Evolutionary conservation across 805 yeast genomes (phyloP).

Genomic region (Danielia reshetovae): DNA sequence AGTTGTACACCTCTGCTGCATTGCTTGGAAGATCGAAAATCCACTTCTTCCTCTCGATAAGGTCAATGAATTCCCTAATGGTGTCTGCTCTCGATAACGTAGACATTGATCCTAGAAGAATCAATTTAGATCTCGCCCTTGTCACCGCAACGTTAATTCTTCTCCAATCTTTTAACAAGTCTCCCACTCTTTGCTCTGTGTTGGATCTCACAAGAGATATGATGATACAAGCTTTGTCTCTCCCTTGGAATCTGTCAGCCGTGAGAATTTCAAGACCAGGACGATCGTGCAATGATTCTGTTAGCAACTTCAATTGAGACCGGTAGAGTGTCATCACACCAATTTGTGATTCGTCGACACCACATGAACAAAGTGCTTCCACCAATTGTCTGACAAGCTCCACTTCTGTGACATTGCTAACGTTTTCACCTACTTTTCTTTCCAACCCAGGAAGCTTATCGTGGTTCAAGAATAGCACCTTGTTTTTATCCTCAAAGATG

Average conservation of each 20-base stretch:
- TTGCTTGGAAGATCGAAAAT: constrained; percentile 49
- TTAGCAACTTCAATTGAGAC: constrained; percentile 52
- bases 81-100: constrained; percentile 54
- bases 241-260: constrained; percentile 94
- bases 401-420: constrained; percentile 74
- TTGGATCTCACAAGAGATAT: constrained; percentile 88
- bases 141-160: constrained; percentile 94
- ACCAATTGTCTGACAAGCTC: constrained; percentile 59
- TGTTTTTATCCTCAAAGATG: constrained; percentile 48
- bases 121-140: constrained; percentile 77
- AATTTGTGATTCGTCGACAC: constrained; percentile 54
- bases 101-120: constrained; percentile 73
- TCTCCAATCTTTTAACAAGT: constrained; percentile 81
- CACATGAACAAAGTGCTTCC: constrained; percentile 52
- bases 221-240: constrained; percentile 89
- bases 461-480: constrained; percentile 78
- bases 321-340: constrained; percentile 91
- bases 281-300: constrained; percentile 22
- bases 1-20: constrained; percentile 39
- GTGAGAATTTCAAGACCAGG: constrained; percentile 72
- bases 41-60: constrained; percentile 62
- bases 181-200: constrained; percentile 61
- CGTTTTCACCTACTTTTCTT: constrained; percentile 54
- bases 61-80: constrained; percentile 55
- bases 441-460: constrained; percentile 64